Base-by-base conservation (phyloP, 2,329 filamentous ascomycete species). In the Trichoderma oligosporum region DNA sequence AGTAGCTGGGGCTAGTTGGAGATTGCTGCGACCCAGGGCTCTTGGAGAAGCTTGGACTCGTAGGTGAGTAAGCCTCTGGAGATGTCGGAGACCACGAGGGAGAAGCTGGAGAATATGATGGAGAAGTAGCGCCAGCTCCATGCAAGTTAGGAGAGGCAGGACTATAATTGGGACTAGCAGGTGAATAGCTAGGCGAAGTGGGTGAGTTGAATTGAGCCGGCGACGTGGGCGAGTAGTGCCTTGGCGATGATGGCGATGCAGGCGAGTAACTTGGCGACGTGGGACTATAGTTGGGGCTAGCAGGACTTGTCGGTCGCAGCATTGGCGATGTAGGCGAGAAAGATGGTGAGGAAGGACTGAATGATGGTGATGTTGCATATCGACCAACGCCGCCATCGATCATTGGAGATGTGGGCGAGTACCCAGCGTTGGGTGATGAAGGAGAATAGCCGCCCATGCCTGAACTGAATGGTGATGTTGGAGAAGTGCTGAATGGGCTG, bases 41-140 rank as follows among this genome's bases (percentile, higher is more conserved):
- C 60, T 77, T 76, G 64, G 79, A 76, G 79, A 82, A 85, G 59
- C 76, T 77, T 27, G 83, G 83, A 64, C 82, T 85, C 41, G 83
- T 85, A 4, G 83, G 83, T 47, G 82, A 85, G 73, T 86, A 86
- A 2, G 78, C 76, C 60, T 79, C 77, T 11, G 82, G 82, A 38
- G 88, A 91, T 6, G 87, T 89, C 2, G 89, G 88, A 57, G 88
- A 91, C 76, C 89, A 92, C 22, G 80, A 83, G n/a, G 87, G 88
- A 48, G 87, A 90, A 11, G 85, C 85, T 45, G 87, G 87, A 29
- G 80, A 83, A 72, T 87, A 88, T 4, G 78, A 79, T n/a, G 79
- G 83, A 61, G 84, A 81, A 29, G 82, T 78, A 9, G 78, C 63
- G n/a, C 71, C 70, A 27, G 63, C 69, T 2, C 68, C 71, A 48